Base-by-base conservation (phyloP, 108 stramenopile genomes). In the Stephanodiscus minutulus region DNA sequence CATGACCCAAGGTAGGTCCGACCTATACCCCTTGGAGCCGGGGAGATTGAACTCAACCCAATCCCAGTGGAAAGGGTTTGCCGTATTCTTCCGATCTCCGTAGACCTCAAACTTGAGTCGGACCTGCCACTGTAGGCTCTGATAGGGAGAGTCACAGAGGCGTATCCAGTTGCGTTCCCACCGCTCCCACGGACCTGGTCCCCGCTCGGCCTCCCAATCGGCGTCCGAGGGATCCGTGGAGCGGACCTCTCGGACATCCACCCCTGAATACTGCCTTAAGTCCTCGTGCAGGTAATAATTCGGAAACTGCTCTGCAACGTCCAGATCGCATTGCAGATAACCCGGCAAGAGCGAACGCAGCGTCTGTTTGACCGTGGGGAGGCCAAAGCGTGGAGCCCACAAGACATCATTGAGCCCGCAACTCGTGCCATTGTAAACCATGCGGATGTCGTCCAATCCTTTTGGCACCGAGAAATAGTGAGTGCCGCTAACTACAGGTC, bases 381-480 rank as follows among this genome's bases (percentile, higher is more conserved):
- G n/a, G n/a, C n/a, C n/a, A n/a, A n/a, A n/a, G n/a, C n/a, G n/a
- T n/a, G 85, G 82, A 0, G 78, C 72, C 64, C 55, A 82, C 1
- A 86, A 4, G 22, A 60, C 67, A 13, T 64, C 66, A 57, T 86
- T 86, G 17, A 86, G 43, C 0, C 85, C 85, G 22, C 49, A 69
- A 86, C 82, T 48, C n/a, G n/a, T n/a, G n/a, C n/a, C n/a, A n/a
- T n/a, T n/a, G n/a, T n/a, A n/a, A n/a, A n/a, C n/a, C n/a, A 76
- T 59, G 1, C 83, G 62, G 46, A 84, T 81, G 56, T 80, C 78
- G 5, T 21, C 12, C n/a, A 47, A 47, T 5, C 82, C 85, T 39
- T 83, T 86, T 1, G 74, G 71, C 10, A 82, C 82, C 13, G 46
- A 63, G 47, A 86, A 86, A 35, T 46, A 76, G 36, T 68, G 47